Conservation (phyloP, 83 land plant genomes). For the Picea mariana region DNA sequence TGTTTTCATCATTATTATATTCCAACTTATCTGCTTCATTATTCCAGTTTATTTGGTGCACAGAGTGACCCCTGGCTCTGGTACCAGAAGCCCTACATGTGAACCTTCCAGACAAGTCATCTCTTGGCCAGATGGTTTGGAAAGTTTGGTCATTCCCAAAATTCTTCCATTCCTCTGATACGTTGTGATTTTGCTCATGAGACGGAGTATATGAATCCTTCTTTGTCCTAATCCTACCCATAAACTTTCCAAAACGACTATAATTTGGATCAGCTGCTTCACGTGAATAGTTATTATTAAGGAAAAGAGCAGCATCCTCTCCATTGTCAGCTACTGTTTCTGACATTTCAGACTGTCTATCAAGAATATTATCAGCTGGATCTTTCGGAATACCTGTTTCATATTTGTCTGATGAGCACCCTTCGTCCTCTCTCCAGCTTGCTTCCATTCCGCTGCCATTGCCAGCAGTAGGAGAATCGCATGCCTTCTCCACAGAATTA, state of each 20-base stretch:
- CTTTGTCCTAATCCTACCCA: too few relatives aligned
- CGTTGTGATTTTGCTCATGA: background rate
- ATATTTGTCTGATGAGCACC: background rate
- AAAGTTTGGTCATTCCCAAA: background rate
- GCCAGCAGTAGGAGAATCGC: conserved; percentile 1
- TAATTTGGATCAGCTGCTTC: too few relatives aligned
- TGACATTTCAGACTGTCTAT: background rate
- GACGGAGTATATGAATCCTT: background rate
- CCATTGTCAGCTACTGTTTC: background rate
- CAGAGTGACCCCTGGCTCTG: background rate
- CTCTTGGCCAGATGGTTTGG: background rate
- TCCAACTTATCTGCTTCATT: background rate
- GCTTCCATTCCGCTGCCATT: conserved; percentile 10
- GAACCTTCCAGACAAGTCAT: background rate
- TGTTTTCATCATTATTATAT: background rate
- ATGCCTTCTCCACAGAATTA: background rate
- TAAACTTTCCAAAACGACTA: too few relatives aligned
- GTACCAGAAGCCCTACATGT: conserved; percentile 6
- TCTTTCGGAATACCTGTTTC: background rate
- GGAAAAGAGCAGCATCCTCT: background rate
- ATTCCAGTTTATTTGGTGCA: background rate
- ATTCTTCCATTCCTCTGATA: conserved; percentile 7
- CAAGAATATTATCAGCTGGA: background rate
- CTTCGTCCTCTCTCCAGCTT: conserved; percentile 11
- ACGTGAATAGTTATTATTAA: too few relatives aligned